Conservation (phyloP, 1,284 basidiomycete species). For the Pulveroboletus sp. region DNA sequence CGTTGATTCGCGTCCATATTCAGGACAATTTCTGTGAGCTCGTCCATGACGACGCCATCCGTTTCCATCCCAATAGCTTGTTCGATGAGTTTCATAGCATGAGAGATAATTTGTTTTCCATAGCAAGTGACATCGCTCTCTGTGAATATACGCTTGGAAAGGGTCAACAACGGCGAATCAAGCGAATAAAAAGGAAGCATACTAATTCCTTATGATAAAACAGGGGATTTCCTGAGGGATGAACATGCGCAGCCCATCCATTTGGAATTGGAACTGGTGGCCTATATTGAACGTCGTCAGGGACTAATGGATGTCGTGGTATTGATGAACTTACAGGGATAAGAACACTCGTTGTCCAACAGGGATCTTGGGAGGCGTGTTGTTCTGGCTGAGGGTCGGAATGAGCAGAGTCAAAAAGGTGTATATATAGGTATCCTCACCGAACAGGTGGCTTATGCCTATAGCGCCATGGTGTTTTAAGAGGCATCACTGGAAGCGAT, state of each 20-base stretch:
- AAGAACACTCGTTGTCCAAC: conserved; percentile 12
- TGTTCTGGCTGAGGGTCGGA: background rate
- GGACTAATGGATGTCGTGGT: background rate
- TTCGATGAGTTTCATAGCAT: conserved; percentile 1
- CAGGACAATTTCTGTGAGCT: conserved; percentile 17
- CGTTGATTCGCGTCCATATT: conserved; percentile 4
- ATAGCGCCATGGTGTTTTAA: conserved; percentile 13
- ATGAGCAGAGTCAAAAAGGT: background rate
- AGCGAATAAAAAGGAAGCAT: background rate
- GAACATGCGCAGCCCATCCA: conserved; percentile 9
- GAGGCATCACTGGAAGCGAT: conserved; percentile 11
- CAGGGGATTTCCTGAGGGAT: conserved; percentile 18
- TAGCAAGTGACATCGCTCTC: conserved; percentile 8
- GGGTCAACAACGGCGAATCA: background rate
- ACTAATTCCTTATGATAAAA: conserved; percentile 15
- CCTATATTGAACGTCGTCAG: background rate
- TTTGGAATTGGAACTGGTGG: background rate
- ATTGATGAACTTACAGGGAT: conserved; percentile 3
- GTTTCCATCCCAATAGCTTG: background rate
- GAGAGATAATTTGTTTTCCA: background rate
- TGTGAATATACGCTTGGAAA: conserved; percentile 21
- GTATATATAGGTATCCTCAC: conserved; percentile 1
- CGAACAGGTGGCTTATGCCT: background rate
- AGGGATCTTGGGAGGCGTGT: conserved; percentile 1
- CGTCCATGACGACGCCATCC: conserved; percentile 12